Conservation (phyloP, 2,329 filamentous ascomycete species). For the Pseudocercospora fijiensis region DNA sequence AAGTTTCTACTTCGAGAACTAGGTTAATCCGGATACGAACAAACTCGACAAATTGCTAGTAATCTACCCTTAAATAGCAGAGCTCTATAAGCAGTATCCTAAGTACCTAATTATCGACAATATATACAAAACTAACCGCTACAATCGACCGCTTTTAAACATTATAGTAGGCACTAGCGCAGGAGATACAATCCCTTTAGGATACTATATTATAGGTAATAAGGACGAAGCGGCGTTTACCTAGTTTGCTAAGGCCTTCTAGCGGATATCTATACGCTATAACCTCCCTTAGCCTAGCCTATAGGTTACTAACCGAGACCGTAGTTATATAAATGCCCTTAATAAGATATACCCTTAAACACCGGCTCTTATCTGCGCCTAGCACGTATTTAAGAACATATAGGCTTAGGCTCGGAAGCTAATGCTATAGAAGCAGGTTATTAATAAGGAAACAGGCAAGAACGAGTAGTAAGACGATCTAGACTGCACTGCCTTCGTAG, state of each 20-base stretch:
- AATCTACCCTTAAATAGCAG: neutral
- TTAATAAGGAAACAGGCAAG: neutral
- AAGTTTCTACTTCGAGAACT: neutral
- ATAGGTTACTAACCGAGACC: no score
- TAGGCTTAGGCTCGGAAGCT: neutral
- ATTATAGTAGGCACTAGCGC: no score
- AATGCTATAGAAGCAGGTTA: neutral
- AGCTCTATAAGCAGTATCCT: neutral
- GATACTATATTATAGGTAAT: neutral
- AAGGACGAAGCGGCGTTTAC: neutral
- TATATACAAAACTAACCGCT: no score
- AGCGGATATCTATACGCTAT: neutral
- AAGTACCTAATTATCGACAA: no score
- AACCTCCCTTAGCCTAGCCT: neutral
- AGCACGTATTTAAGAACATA: constrained; percentile 3
- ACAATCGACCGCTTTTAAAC: no score
- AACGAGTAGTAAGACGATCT: neutral
- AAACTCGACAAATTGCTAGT: neutral
- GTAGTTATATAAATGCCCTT: no score
- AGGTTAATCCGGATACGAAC: no score
- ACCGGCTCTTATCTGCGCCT: no score
- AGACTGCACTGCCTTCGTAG: neutral
- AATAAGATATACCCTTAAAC: no score
- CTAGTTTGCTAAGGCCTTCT: neutral
- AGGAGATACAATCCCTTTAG: neutral